These are phyloP conservation scores for Aspergillus novoparasiticus DNA, from an alignment of 2,329 filamentous ascomycete species.

Conservation along the genomic window DNA sequence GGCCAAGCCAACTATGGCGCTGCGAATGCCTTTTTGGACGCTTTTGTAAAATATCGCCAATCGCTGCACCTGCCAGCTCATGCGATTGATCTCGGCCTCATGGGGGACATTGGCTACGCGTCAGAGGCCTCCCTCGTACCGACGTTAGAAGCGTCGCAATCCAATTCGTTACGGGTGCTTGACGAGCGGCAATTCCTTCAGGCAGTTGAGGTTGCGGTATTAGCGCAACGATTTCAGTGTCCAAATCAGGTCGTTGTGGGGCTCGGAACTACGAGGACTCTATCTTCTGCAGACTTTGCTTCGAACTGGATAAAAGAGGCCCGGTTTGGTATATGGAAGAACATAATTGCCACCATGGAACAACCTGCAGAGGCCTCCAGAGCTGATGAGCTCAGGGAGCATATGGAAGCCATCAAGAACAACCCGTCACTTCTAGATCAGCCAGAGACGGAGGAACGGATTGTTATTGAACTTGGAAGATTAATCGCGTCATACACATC, in stretches of 20 bases:
- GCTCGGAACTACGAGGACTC: conserved; percentile 1
- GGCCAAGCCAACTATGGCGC: conserved; percentile 47
- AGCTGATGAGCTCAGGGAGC: conserved; percentile 7
- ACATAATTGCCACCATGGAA: neutral
- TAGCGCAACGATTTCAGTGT: neutral
- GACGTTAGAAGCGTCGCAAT: conserved; percentile 19
- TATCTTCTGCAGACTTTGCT: neutral
- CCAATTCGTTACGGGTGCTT: conserved; percentile 14
- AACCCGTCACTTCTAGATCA: conserved; percentile 13
- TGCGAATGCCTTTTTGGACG: conserved; percentile 36
- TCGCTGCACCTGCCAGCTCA: conserved; percentile 22
- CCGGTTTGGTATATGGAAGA: conserved; percentile 13
- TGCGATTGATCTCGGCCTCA: conserved; percentile 28
- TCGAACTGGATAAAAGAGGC: conserved; percentile 6
- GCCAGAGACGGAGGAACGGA: conserved; percentile 6
- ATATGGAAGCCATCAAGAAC: conserved; percentile 9
- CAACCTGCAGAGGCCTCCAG: neutral
- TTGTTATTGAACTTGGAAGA: conserved; percentile 15
- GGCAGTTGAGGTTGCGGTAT: conserved; percentile 5
- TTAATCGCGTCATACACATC: conserved; percentile 15
- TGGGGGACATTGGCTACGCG: conserved; percentile 30
- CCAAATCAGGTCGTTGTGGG: conserved; percentile 6
- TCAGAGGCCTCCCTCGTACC: conserved; percentile 11
- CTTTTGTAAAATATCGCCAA: conserved; percentile 29
- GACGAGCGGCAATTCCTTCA: conserved; percentile 10